These are phyloP conservation scores for Corchorus olitorius DNA, from an alignment of 345 rosid species.

Conservation along the genomic window DNA sequence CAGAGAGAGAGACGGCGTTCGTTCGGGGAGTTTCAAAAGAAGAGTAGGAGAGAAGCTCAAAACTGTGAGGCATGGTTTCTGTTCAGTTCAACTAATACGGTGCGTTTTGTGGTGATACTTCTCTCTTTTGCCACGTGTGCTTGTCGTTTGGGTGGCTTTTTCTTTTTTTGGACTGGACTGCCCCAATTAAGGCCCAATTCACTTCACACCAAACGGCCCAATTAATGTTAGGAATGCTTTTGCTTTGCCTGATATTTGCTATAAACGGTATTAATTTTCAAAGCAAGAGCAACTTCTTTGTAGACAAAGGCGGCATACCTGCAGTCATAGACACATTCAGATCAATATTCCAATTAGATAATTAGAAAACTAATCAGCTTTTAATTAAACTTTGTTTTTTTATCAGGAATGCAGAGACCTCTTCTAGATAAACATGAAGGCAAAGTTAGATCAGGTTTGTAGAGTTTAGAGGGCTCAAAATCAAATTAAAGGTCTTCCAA, in stretches of 20 bases:
- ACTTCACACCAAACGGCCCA: too few relatives aligned
- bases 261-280: conserved; percentile 93
- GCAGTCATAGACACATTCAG: conserved; percentile 29
- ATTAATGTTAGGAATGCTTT: too few relatives aligned
- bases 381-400: background rate
- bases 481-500: conserved; percentile 2
- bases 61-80: too few relatives aligned
- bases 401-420: background rate
- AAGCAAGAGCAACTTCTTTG: conserved; percentile 98
- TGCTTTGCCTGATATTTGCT: conserved; percentile 93
- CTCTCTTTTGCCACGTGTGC: too few relatives aligned
- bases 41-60: too few relatives aligned
- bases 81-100: too few relatives aligned
- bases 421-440: background rate
- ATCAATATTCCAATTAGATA: background rate
- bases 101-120: too few relatives aligned
- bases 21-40: too few relatives aligned
- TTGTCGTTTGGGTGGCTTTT: too few relatives aligned
- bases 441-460: background rate
- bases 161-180: too few relatives aligned
- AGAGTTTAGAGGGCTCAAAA: background rate
- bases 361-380: background rate
- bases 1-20: too few relatives aligned
- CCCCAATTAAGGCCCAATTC: too few relatives aligned
- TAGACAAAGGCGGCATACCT: conserved; percentile 93